Conservation (phyloP, 495 filamentous ascomycete species). For the Hypoxylon trugodes region DNA sequence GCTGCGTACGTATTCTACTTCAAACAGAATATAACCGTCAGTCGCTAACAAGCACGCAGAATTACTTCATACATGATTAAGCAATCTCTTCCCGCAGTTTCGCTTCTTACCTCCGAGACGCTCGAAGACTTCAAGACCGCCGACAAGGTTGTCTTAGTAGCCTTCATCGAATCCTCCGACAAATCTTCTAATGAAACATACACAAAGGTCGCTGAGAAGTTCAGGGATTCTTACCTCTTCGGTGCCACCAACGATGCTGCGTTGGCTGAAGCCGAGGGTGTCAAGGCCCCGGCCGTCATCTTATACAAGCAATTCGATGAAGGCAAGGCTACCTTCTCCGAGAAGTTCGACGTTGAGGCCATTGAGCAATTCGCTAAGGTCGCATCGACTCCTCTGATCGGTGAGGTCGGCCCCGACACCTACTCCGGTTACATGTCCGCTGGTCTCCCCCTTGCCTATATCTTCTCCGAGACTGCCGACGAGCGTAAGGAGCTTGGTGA, state of each 20-base stretch:
- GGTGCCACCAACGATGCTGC: constrained; percentile 82
- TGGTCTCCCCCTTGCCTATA: constrained; percentile 93
- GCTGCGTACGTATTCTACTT: constrained; percentile 71
- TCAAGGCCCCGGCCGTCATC: constrained; percentile 84
- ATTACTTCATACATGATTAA: constrained; percentile 99
- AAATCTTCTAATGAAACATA: constrained; percentile 85
- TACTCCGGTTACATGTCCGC: constrained; percentile 97
- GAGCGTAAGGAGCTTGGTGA: constrained; percentile 83
- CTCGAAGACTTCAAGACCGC: constrained; percentile 96
- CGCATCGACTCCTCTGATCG: constrained; percentile 87
- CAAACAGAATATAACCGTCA: neutral
- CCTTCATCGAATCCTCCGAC: constrained; percentile 84
- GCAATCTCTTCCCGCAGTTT: constrained; percentile 94
- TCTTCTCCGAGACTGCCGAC: constrained; percentile 94
- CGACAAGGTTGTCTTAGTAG: constrained; percentile 95
- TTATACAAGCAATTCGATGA: constrained; percentile 99
- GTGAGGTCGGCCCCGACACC: constrained; percentile 97
- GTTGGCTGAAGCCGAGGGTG: constrained; percentile 88
- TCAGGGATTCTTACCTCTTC: constrained; percentile 92
- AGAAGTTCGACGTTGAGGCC: constrained; percentile 76
- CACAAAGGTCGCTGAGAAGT: constrained; percentile 77
- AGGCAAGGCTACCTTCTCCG: constrained; percentile 85
- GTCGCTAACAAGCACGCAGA: constrained; percentile 57
- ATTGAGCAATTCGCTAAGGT: constrained; percentile 86
- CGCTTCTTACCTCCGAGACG: constrained; percentile 76